These are phyloP conservation scores for Claviceps sp. DNA, from an alignment of 2,329 filamentous ascomycete genomes.

Conservation along the genomic window DNA sequence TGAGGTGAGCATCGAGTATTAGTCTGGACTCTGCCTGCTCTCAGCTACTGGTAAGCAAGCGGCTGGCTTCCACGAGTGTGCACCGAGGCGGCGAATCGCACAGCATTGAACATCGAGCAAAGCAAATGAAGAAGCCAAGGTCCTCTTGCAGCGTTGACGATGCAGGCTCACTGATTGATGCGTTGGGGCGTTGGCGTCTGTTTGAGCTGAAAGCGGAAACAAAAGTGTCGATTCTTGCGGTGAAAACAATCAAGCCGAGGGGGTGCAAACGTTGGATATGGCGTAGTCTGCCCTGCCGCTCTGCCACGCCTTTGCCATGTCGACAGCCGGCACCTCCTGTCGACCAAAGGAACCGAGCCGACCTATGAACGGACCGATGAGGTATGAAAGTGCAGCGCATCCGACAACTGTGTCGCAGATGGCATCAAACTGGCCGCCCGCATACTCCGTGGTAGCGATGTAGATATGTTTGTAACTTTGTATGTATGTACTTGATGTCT, in stretches of 20 bases:
- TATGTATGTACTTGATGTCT: background rate
- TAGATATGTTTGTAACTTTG: too few species aligned
- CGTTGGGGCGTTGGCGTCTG: background rate
- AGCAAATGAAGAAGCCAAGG: background rate
- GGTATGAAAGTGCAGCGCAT: background rate
- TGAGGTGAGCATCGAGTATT: background rate
- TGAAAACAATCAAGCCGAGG: background rate
- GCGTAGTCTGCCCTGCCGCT: background rate
- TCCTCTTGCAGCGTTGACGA: background rate
- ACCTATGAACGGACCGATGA: background rate
- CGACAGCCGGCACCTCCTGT: background rate
- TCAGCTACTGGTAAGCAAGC: too few species aligned
- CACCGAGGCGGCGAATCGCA: background rate
- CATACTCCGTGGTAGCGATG: too few species aligned
- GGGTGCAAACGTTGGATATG: background rate
- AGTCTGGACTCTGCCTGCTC: too few species aligned
- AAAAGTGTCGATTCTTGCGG: conserved; percentile 2
- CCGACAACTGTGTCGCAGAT: background rate
- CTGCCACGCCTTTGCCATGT: background rate
- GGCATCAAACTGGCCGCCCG: background rate
- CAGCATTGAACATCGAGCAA: background rate
- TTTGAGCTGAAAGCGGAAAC: background rate
- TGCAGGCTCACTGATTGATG: background rate
- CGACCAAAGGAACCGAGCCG: background rate
- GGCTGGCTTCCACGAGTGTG: background rate